Evolutionary conservation across 2,329 filamentous ascomycete species (phyloP), one percentile per base, ranked within the genome.

Genomic region (Pseudogymnoascus sp.): DNA sequence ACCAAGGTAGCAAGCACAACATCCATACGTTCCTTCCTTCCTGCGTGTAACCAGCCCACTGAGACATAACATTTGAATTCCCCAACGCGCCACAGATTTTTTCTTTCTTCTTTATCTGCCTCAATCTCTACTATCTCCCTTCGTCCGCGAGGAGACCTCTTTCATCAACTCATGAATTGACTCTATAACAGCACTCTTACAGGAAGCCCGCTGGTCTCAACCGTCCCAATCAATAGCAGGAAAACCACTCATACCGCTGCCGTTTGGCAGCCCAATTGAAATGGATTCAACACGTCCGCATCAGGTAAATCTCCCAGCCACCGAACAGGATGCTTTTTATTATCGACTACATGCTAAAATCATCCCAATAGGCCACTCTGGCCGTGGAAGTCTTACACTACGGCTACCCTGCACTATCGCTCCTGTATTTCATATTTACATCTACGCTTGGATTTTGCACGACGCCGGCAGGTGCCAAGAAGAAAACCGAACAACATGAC

Each of bases 341-440:
- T 14, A 3, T 16, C 14, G 12, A 53, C 14, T 14, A 9, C 46
- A 28, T 53, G 14, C 46, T 53, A 53, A 53, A 31, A 31, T 16
- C 14, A 11, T 31, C n/a, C n/a, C 46, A 49, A 49, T 7, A 53
- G 49, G 49, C 49, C 49, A 34, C 49, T 34, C 25, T 56, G 25
- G 64, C 65, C 9, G 59, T 74, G 53, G 66, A 66, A 60, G 34
- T 64, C 66, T 63, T 88, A 49, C 83, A 84, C 73, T 88, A 88
- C 71, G 73, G 78, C 7, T 86, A 84, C 67, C 85, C 87, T 9
- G 77, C 81, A 8, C 64, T 78, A 18, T 73, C 86, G 64, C 86
- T 87, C 68, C 59, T 77, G 62, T 88, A 83, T 73, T 89, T 86
- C 71, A 72, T 82, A 60, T 65, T 79, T 62, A 76, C 84, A 7